phyloP scores from a whole-genome alignment of 2,329 filamentous ascomycete species.

The Seiridium cupressi region DNA sequence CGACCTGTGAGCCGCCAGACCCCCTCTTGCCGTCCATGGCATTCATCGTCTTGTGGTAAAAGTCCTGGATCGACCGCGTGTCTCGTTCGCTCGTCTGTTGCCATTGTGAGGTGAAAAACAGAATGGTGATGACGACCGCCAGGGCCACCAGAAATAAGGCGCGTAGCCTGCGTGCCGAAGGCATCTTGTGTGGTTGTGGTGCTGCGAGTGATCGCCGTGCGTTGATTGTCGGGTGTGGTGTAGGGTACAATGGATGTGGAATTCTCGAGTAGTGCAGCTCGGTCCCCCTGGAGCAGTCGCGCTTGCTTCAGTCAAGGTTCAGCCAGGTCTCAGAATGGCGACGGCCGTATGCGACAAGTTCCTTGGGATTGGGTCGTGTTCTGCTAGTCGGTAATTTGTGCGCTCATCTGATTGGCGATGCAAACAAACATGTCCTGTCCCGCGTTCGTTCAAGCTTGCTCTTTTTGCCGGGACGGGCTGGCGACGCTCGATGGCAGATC shows the following conservation, averaged over 20 bases:
- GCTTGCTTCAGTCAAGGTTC: background rate
- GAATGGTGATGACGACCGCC: constrained; percentile 61
- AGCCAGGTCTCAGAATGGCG: background rate
- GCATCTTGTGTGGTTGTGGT: constrained; percentile 46
- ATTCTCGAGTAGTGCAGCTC: background rate
- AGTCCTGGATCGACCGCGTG: constrained; percentile 45
- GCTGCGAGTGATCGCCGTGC: background rate
- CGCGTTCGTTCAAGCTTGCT: background rate
- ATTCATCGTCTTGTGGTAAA: constrained; percentile 59
- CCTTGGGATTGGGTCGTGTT: background rate
- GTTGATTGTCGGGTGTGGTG: background rate
- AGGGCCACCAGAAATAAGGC: constrained; percentile 64
- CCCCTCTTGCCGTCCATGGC: constrained; percentile 44
- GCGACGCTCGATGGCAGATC: too few relatives aligned
- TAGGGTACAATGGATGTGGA: background rate
- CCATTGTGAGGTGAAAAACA: constrained; percentile 70
- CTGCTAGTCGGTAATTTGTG: background rate
- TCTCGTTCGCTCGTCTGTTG: constrained; percentile 49
- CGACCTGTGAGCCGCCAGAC: constrained; percentile 29
- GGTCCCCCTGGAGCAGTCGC: background rate
- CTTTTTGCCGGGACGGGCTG: background rate
- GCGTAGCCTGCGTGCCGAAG: constrained; percentile 68
- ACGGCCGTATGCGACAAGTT: background rate
- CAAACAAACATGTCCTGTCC: background rate
- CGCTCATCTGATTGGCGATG: constrained; percentile 1